Conservation (phyloP, 495 filamentous ascomycete species). For the Sporormia fimetaria region DNA sequence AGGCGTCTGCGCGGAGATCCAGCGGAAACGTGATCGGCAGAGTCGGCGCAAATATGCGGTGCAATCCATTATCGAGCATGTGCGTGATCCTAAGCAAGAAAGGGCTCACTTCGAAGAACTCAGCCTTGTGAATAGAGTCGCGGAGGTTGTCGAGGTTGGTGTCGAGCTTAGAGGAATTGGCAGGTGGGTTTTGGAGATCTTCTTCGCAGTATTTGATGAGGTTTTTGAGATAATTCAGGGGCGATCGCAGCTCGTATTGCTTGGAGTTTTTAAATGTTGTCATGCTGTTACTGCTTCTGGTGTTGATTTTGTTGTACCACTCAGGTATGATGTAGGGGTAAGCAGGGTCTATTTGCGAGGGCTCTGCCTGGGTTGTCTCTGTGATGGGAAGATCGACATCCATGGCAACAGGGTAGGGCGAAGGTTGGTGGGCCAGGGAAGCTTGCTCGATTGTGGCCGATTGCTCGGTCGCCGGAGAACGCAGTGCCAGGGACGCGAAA, state of each 20-base stretch:
- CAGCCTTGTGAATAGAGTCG: constrained; percentile 16
- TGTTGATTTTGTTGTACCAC: constrained; percentile 7
- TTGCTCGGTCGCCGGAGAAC: too few species aligned
- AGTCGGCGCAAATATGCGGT: constrained; percentile 28
- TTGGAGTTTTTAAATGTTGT: neutral
- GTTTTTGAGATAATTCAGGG: constrained; percentile 2
- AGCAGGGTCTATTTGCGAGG: neutral
- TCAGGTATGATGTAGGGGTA: too few species aligned
- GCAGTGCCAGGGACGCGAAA: too few species aligned
- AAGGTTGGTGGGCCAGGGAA: too few species aligned
- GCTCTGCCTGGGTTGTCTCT: neutral
- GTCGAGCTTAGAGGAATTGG: neutral
- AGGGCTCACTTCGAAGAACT: constrained; percentile 11
- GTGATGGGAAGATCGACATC: neutral
- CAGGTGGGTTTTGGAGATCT: too few species aligned
- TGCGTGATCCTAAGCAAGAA: constrained; percentile 3
- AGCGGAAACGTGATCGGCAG: constrained; percentile 28
- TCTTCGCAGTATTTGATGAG: constrained; percentile 4
- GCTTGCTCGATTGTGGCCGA: too few species aligned
- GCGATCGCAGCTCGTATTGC: neutral
- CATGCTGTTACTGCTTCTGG: neutral
- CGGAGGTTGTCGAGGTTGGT: constrained; percentile 11
- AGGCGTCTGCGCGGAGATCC: constrained; percentile 37
- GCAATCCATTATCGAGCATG: constrained; percentile 34
- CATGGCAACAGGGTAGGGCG: too few species aligned